phyloP scores from a whole-genome alignment of 257 asterid genomes.

The Solanum clarkiae region DNA sequence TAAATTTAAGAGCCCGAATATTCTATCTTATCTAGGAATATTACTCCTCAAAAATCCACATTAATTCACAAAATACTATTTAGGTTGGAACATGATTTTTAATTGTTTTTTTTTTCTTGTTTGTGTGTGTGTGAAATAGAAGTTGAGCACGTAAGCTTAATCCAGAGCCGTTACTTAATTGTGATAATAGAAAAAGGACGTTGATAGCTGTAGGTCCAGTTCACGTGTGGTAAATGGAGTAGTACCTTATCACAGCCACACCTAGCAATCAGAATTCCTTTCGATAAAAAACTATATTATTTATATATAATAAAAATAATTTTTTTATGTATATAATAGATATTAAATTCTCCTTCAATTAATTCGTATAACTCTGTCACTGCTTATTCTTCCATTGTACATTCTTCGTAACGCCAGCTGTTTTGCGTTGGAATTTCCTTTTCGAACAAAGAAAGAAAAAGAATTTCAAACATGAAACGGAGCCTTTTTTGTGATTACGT shows the following conservation, averaged over 20 bases:
- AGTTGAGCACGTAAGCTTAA: not conserved
- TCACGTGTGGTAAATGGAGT: too few relatives aligned
- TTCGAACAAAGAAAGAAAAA: too few relatives aligned
- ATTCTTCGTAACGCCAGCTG: too few relatives aligned
- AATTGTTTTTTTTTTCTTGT: not conserved
- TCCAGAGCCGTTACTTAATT: not conserved
- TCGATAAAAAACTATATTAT: too few relatives aligned
- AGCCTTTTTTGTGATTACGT: too few relatives aligned
- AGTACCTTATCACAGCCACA: too few relatives aligned
- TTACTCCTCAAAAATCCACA: not conserved
- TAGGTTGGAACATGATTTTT: not conserved
- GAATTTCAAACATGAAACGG: too few relatives aligned
- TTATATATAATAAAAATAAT: too few relatives aligned
- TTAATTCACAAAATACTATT: not conserved
- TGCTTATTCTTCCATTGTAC: too few relatives aligned
- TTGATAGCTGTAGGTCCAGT: not conserved
- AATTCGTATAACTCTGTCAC: too few relatives aligned
- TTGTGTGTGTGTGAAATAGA: not conserved
- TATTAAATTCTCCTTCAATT: accelerated
- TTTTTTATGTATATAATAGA: too few relatives aligned
- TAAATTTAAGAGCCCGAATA: not conserved
- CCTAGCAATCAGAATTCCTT: accelerated
- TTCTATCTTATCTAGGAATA: not conserved
- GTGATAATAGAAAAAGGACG: not conserved
- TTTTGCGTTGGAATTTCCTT: too few relatives aligned